Evolutionary conservation across 331 rosid genomes (phyloP).

Genomic region (Acacia pycnantha): DNA sequence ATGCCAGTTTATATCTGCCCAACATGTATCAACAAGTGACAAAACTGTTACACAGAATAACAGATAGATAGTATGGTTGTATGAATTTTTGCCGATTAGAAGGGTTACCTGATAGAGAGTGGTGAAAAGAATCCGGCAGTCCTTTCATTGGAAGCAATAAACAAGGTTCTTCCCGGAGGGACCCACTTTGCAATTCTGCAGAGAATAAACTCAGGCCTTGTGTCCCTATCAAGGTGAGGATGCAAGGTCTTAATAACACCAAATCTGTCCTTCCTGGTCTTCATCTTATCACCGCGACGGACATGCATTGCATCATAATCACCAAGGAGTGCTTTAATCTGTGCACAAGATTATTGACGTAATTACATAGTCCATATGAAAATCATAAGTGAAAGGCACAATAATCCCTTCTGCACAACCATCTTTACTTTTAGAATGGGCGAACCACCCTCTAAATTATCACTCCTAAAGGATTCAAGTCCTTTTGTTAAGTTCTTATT

Average conservation of each 20-base stretch:
- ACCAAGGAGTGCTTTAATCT: conserved; percentile 62
- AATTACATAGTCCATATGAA: neutral
- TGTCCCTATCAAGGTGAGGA: conserved; percentile 97
- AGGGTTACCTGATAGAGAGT: conserved; percentile 69
- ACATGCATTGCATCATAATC: conserved; percentile 89
- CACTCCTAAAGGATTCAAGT: neutral
- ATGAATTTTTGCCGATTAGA: neutral
- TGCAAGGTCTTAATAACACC: conserved; percentile 72
- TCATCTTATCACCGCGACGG: conserved; percentile 96
- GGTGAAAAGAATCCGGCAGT: conserved; percentile 83
- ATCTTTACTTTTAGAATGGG: neutral
- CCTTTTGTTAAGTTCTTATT: neutral
- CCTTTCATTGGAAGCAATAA: conserved; percentile 92
- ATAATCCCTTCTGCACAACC: neutral
- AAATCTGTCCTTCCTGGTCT: conserved; percentile 84
- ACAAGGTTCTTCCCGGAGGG: conserved; percentile 76
- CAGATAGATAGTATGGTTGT: neutral
- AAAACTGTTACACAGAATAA: neutral
- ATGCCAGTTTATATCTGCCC: conserved; percentile 81
- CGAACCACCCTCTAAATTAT: neutral
- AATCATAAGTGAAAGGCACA: neutral
- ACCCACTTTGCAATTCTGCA: conserved; percentile 84
- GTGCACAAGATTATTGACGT: conserved; percentile 14
- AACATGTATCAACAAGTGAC: conserved; percentile 14
- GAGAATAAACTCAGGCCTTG: conserved; percentile 79